Evolutionary conservation across 441 rosid species (phyloP), one percentile per base, ranked within the genome.

Genomic region (Pelargonium australe): DNA sequence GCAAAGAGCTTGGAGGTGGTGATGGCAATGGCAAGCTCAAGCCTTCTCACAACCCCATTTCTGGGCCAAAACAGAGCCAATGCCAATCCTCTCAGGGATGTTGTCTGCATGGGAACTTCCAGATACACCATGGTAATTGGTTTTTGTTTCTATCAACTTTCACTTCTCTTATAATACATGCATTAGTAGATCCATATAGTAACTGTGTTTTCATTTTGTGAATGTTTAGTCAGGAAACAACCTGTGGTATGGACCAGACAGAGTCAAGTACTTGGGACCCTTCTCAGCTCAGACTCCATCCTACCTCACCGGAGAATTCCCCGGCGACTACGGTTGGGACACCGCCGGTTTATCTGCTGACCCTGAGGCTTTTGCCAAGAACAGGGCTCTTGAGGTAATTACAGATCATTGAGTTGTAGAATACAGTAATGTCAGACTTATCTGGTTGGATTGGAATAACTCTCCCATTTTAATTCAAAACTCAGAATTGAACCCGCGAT

Each of bases 221-320:
- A 2, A 12, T 49, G 17, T 49, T n/a, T 49, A 51, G 58, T 14
- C 58, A 12, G 58, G 58, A 51, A 51, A 51, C 14, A 16, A 51
- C 14, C 17, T 51, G 58, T 51, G 58, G 58, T 51, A 51, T n/a
- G 58, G 58, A 51, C 58, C 58, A n/a, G 58, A 51, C 58, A 51
- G 58, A 51, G 58, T 51, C 7, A 51, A 51, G 58, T 51, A 51
- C 58, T 51, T 51, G 58, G 58, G 58, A 51, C 58, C 58, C 58
- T 51, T 51, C 7, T 51, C 58, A n/a, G 58, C 58, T 51, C 58
- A 51, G 58, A 51, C 58, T 51, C 58, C 58, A 4, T 51, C 58
- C n/a, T 51, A 51, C 58, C 58, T 51, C 58, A 51, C 16, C 58
- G 58, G 58, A 51, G 58, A 51, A n/a, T 51, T 51, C 58, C 58